Evolutionary conservation across 1,284 basidiomycete species (phyloP), one percentile per base, ranked within the genome.

Genomic region (Tylopilus orsonianus): DNA sequence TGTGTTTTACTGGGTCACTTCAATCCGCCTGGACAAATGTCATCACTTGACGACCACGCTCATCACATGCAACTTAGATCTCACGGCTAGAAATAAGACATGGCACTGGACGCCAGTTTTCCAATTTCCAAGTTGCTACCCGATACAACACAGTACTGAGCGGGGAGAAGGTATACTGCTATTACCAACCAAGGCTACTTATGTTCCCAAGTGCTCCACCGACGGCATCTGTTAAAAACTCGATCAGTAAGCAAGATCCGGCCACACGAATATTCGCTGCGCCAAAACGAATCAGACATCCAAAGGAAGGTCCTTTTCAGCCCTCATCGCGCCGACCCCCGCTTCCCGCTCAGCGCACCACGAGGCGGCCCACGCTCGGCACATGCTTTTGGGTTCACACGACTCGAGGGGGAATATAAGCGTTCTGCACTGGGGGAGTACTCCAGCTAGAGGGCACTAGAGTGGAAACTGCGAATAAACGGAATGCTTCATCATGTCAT

Each of bases 391-490:
- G 81, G 83, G 83, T 86, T 85, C 82, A 75, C 73, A 75, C 67
- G 62, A 67, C 61, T 57, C 62, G 63, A 72, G 76, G 74, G 75
- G 73, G 71, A 79, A 62, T 81, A 69, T 85, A 74, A 73, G 73
- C 74, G 77, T 79, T 83, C 72, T 53, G 72, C 73, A 72, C 71
- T 80, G 78, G 75, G 71, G 82, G 85, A 86, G 83, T 85, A 73
- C 80, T 79, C 75, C 72, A 29, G 52, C 43, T 54, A 69, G 74
- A 83, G 80, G 80, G 73, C 76, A 62, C 80, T 86, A 74, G 74
- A 77, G 82, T 78, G 81, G 79, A 85, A 83, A 84, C 83, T 85
- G 83, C 83, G 83, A 85, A 85, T 84, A 78, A 75, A 75, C 67
- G 74, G 77, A 70, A 71, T 58, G 39, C 73, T 81, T 85, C 83